These are phyloP conservation scores for Arthrinium puccinioides DNA, from an alignment of 2,329 filamentous ascomycete species.

Conservation along the genomic window DNA sequence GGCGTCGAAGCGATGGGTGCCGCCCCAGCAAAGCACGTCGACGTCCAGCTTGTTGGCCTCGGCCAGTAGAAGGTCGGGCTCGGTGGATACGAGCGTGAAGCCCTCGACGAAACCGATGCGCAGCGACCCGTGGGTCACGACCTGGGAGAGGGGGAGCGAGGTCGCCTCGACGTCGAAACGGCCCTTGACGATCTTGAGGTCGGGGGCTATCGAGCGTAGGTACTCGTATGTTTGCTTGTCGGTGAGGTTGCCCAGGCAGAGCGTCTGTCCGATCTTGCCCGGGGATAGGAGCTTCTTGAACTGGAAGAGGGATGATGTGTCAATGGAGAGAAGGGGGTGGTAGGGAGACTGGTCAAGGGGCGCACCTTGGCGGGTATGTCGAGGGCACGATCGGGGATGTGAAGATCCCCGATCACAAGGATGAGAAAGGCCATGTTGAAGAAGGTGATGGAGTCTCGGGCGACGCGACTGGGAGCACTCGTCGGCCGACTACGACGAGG, in stretches of 20 bases:
- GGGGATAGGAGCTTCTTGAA: constrained; percentile 81
- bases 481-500: too few species aligned
- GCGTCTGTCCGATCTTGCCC: constrained; percentile 75
- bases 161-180: constrained; percentile 61
- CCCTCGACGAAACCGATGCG: constrained; percentile 62
- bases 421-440: constrained; percentile 72
- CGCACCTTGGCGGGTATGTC: constrained; percentile 84
- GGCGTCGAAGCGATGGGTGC: constrained; percentile 61
- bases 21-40: constrained; percentile 62
- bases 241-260: constrained; percentile 74
- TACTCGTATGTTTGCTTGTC: constrained; percentile 77
- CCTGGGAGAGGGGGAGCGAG: constrained; percentile 56
- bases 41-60: constrained; percentile 63
- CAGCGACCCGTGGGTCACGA: constrained; percentile 58
- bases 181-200: constrained; percentile 63
- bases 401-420: constrained; percentile 85
- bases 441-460: background rate
- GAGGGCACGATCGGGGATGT: constrained; percentile 86
- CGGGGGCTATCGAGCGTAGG: constrained; percentile 65
- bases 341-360: background rate
- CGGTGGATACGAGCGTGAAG: constrained; percentile 60
- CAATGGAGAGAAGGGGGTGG: constrained; percentile 4
- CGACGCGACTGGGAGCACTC: too few species aligned
- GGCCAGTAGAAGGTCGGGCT: constrained; percentile 59
- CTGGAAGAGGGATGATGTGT: constrained; percentile 31